Evolutionary conservation across 202 grass and related monocot species (phyloP), one percentile per base, ranked within the genome.

Genomic region (Bolboschoenoplectus hybrid): DNA sequence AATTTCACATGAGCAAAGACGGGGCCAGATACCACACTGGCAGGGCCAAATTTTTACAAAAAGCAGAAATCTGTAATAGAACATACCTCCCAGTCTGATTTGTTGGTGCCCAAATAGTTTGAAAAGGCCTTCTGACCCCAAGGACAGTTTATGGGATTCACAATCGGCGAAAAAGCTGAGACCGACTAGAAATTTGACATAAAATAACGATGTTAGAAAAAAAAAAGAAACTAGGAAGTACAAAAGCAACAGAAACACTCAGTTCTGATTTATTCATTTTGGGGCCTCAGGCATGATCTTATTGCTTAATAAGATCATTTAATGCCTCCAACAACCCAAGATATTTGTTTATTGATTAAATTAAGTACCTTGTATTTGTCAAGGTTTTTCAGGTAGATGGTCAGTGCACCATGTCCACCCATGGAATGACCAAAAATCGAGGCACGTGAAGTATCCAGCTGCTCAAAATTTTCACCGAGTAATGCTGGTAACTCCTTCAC

Each of bases 371-470:
- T 99, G 87, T 93, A 99, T 88, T 99, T 94, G 74, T 90, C 92
- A 76, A 50, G 91, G 62, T 99, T 97, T 89, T 97, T 99, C 85
- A 99, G 89, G 87, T 91, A 94, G 84, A 99, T 88, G 64, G 88
- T 94, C 67, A 99, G 72, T 4, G 97, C 97, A 85, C 97, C 93
- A 36, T 99, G 97, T 1, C 93, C 97, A 67, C 97, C 97, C 97
- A 99, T 99, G 76, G 97, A 98, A 71, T 99, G 97, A 65, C 97
- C 97, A 85, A 86, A 99, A 91, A 99, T 94, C 38, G 97, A 99
- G 74, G 93, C 90, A 2, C 50, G 75, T 64, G 90, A 85, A 16
- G 88, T 92, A 75, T 96, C 89, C 35, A 96, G 91, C 78, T 94
- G 92, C 84, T 91, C 90, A 87, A 97, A 99, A 87, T 94, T 88